phyloP scores from a whole-genome alignment of 108 stramenopile species.

The Tribonema minus region DNA sequence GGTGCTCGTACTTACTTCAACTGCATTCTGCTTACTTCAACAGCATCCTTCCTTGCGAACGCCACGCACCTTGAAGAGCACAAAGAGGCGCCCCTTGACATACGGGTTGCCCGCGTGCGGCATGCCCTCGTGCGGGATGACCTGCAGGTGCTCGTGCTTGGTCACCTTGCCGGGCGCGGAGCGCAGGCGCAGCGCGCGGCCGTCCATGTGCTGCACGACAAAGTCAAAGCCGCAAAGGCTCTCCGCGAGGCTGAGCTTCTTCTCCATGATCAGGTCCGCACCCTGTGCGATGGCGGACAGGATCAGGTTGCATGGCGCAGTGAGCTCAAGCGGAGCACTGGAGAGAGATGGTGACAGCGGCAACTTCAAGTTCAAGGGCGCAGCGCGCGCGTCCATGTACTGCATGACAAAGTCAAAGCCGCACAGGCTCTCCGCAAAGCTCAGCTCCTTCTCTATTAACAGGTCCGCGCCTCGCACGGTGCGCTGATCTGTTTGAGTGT shows the following conservation, averaged over 20 bases:
- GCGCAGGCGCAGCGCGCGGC: conserved; percentile 74
- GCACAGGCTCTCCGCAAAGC: not conserved
- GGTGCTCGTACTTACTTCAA: conserved; percentile 64
- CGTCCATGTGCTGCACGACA: conserved; percentile 90
- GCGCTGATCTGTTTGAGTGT: too few relatives aligned
- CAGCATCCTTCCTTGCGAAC: too few relatives aligned
- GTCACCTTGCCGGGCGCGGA: conserved; percentile 76
- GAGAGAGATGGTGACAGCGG: not conserved
- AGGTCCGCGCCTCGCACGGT: not conserved
- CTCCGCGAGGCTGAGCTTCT: conserved; percentile 83
- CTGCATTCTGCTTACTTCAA: conserved; percentile 81
- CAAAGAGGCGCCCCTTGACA: too few relatives aligned
- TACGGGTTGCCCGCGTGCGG: too few relatives aligned
- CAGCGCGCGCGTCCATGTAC: too few relatives aligned
- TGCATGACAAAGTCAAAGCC: too few relatives aligned
- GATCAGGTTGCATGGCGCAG: conserved; percentile 65
- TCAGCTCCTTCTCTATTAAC: not conserved
- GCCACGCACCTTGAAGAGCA: too few relatives aligned
- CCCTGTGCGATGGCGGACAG: conserved; percentile 93
- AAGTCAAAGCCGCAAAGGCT: conserved; percentile 92
- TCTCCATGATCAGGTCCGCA: conserved; percentile 84
- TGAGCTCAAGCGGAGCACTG: too few relatives aligned
- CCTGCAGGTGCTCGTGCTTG: conserved; percentile 70
- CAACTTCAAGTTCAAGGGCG: not conserved
- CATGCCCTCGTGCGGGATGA: too few relatives aligned